Base-by-base conservation (phyloP, 2,329 filamentous ascomycete genomes). In the Verticillium alfalfae region DNA sequence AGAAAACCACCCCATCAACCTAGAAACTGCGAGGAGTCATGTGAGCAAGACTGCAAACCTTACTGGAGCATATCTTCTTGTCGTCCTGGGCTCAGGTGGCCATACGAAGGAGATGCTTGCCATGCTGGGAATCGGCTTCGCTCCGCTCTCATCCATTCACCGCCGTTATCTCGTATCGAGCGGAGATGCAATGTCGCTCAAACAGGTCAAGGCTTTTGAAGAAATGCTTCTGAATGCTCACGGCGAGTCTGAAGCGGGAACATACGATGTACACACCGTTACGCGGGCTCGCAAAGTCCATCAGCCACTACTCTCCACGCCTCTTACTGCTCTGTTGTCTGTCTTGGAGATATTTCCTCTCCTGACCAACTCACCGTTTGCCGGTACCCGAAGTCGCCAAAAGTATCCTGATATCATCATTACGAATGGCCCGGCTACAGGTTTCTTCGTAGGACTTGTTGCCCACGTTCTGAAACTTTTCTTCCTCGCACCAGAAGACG, bases 61-160 rank as follows among this genome's bases (percentile, higher is more conserved):
- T 18, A 26, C 5, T 52, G 45, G 18, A 9, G 76, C 76, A 34
- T 84, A 93, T 73, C 79, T 93, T 60, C 80, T 96, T 37, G 84
- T 96, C 65, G 88, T 98, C 34, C 88, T 98, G 31, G 95, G 95
- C 59, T 96, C 91, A 2, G 95, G 95, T 37, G 95, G 95, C 1
- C 95, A 99, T 76, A 97, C 95, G 0, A 88, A 92, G 57, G 95
- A 99, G 76, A 96, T 99, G 90, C 82, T 97, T 65, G 87, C 89
- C 70, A 90, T 97, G 79, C 85, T 99, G 68, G 79, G 81, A 61
- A 78, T 81, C 67, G 84, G 83, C 66, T 84, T 84, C 70, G 80
- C 79, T 62, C 75, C 76, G 45, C 81, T 79, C 66, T 55, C 72
- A 60, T 72, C 75, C 70, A 76, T 88, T 76, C 88, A 91, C 68